Conservation (phyloP, 169 alveolate species). For the Theileria orientalis region DNA sequence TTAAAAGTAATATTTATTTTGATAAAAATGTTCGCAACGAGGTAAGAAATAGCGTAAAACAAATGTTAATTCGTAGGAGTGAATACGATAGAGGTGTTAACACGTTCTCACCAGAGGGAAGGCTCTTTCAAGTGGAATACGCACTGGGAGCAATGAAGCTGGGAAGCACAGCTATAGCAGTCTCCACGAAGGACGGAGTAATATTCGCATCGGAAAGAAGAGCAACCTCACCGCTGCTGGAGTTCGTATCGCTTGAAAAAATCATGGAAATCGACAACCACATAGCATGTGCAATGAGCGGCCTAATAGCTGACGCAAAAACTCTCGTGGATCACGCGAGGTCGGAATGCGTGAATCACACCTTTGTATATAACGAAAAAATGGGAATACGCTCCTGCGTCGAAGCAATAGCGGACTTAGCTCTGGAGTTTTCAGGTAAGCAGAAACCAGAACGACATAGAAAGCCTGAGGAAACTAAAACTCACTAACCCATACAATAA, state of each 20-base stretch:
- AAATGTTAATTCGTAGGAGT: slow-evolving; percentile 74
- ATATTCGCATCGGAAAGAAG: slow-evolving; percentile 95
- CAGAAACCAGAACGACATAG: neutral
- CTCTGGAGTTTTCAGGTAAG: slow-evolving; percentile 92
- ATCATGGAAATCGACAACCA: slow-evolving; percentile 93
- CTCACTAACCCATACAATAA: neutral
- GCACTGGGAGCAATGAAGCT: slow-evolving; percentile 95
- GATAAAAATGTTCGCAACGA: slow-evolving; percentile 52
- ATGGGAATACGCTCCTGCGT: slow-evolving; percentile 89
- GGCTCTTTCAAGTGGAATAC: slow-evolving; percentile 95
- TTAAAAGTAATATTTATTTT: neutral
- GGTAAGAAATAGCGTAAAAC: slow-evolving; percentile 25
- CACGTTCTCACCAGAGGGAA: slow-evolving; percentile 98
- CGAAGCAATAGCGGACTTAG: slow-evolving; percentile 91
- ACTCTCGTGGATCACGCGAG: slow-evolving; percentile 97
- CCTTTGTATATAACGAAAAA: slow-evolving; percentile 92
- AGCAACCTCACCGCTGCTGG: slow-evolving; percentile 86
- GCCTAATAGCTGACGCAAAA: slow-evolving; percentile 97
- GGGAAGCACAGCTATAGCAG: slow-evolving; percentile 99
- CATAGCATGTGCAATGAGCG: slow-evolving; percentile 96
- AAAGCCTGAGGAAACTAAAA: neutral
- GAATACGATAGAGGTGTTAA: slow-evolving; percentile 98
- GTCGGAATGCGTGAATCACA: slow-evolving; percentile 94
- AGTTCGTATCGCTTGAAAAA: slow-evolving; percentile 91
- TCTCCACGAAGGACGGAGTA: slow-evolving; percentile 94